These are phyloP conservation scores for Candida qinlingensis DNA, from an alignment of 805 yeast genomes.

Conservation along the genomic window DNA sequence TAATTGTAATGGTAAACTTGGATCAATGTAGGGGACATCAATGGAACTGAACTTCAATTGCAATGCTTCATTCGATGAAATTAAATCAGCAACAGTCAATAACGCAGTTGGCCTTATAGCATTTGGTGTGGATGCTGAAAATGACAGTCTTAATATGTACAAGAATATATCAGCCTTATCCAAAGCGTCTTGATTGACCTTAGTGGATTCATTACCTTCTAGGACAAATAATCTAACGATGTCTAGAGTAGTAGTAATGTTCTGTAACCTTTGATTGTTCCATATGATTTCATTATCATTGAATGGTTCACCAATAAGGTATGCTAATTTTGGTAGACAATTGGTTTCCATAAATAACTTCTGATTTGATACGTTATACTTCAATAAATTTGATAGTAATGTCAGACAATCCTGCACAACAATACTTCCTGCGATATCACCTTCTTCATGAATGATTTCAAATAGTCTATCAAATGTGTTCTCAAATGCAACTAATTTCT, in stretches of 20 bases:
- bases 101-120: constrained; percentile 64
- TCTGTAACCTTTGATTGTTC: constrained; percentile 71
- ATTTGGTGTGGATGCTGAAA: constrained; percentile 59
- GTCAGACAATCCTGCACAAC: constrained; percentile 89
- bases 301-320: constrained; percentile 57
- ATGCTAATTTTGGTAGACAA: constrained; percentile 61
- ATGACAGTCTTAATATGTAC: constrained; percentile 62
- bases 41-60: constrained; percentile 72
- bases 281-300: constrained; percentile 48
- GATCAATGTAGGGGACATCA: constrained; percentile 90
- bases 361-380: constrained; percentile 86
- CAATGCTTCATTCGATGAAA: constrained; percentile 57
- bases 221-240: constrained; percentile 67
- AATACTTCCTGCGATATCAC: constrained; percentile 82
- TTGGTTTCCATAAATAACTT: constrained; percentile 82
- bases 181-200: constrained; percentile 55
- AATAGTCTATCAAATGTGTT: constrained; percentile 83
- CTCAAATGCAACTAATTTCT: constrained; percentile 91
- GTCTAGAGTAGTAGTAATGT: constrained; percentile 62
- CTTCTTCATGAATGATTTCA: constrained; percentile 77
- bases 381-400: constrained; percentile 63
- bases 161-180: constrained; percentile 58
- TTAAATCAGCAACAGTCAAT: constrained; percentile 70
- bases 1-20: constrained; percentile 43
- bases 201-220: constrained; percentile 65